Evolutionary conservation across 108 stramenopile species (phyloP).

Genomic region (Cyclotella choctawhatcheeana): DNA sequence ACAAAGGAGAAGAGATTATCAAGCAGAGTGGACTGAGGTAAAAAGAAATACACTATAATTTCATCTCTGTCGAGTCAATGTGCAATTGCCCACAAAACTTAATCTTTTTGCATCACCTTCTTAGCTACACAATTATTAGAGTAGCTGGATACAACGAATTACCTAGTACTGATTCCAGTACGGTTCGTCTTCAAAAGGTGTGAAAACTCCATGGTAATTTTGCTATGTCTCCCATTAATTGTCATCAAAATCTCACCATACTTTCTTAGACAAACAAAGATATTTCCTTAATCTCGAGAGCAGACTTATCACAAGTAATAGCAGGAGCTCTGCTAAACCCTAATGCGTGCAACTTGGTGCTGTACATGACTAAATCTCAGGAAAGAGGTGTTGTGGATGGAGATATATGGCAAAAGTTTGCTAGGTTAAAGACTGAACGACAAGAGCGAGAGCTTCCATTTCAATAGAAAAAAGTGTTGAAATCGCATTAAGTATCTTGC

Average conservation of each 20-base stretch:
- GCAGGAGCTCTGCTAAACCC: slow-evolving; percentile 79
- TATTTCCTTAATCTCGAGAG: slow-evolving; percentile 67
- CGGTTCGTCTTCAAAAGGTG: slow-evolving; percentile 63
- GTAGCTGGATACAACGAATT: slow-evolving; percentile 75
- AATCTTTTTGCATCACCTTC: not conserved
- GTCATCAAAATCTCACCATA: not conserved
- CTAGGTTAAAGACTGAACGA: slow-evolving; percentile 21
- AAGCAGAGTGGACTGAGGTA: slow-evolving; percentile 76
- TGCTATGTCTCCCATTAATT: not conserved
- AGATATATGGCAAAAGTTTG: slow-evolving; percentile 72
- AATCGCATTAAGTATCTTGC: too few species aligned
- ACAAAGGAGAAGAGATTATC: slow-evolving; percentile 81
- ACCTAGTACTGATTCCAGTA: slow-evolving; percentile 63
- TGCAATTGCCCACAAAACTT: too few species aligned
- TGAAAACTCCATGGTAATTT: not conserved
- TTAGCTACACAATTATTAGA: slow-evolving; percentile 68
- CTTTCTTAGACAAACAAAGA: slow-evolving; percentile 49
- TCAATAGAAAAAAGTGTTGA: slow-evolving; percentile 26
- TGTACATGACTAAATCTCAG: slow-evolving; percentile 77
- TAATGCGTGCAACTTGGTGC: slow-evolving; percentile 78
- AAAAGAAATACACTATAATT: not conserved
- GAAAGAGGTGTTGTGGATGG: slow-evolving; percentile 56
- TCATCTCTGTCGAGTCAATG: not conserved
- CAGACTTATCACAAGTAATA: slow-evolving; percentile 84
- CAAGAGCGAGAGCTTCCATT: slow-evolving; percentile 13